Conservation (phyloP, 805 yeast species). For the Candida chilensis region DNA sequence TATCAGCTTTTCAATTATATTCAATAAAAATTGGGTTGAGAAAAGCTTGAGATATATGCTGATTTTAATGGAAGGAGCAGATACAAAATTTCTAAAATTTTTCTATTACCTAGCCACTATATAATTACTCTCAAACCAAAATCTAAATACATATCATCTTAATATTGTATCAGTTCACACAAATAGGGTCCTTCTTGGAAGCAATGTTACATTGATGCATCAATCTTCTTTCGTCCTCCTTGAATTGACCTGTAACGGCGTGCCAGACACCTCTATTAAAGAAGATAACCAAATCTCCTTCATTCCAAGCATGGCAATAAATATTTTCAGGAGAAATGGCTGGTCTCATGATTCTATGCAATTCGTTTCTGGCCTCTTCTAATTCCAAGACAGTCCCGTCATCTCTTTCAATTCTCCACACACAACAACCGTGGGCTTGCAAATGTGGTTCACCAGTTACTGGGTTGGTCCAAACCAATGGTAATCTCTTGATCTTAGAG, state of each 20-base stretch:
- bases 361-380: slow-evolving; percentile 65
- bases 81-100: too few species aligned
- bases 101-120: too few species aligned
- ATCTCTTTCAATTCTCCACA: slow-evolving; percentile 47
- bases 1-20: too few species aligned
- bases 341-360: slow-evolving; percentile 75
- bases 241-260: slow-evolving; percentile 85
- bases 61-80: too few species aligned
- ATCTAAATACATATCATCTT: too few species aligned
- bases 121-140: too few species aligned
- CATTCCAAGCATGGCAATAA: slow-evolving; percentile 75
- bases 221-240: slow-evolving; percentile 65
- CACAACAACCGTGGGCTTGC: slow-evolving; percentile 86
- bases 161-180: too few species aligned
- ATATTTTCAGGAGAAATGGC: slow-evolving; percentile 68
- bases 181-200: slow-evolving; percentile 72
- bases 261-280: slow-evolving; percentile 90
- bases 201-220: slow-evolving; percentile 96
- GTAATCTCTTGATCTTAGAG: slow-evolving; percentile 65
- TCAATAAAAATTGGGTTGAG: too few species aligned
- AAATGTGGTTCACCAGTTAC: slow-evolving; percentile 75
- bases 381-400: slow-evolving; percentile 52
- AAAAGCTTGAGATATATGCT: too few species aligned
- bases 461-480: slow-evolving; percentile 90
- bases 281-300: slow-evolving; percentile 82